Evolutionary conservation across 2,329 filamentous ascomycete species (phyloP).

Genomic region (Pseudogymnoascus sp.): DNA sequence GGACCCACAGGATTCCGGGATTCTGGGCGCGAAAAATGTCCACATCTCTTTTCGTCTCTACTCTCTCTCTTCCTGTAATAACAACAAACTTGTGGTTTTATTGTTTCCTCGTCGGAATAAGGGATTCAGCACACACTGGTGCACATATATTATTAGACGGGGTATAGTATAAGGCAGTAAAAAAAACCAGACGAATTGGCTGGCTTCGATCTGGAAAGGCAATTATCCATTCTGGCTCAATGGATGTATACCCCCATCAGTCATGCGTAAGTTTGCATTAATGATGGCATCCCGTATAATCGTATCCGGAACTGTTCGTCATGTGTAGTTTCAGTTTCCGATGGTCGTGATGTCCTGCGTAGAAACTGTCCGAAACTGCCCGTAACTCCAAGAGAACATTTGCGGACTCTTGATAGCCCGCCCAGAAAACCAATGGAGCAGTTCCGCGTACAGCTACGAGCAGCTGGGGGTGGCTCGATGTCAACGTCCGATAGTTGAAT

Average conservation of each 20-base stretch:
- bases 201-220: not conserved
- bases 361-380: not conserved
- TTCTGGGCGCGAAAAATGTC: not conserved
- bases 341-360: not conserved
- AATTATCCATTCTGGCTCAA: not conserved
- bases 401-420: not conserved
- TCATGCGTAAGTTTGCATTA: conserved; percentile 3
- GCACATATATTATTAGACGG: not conserved
- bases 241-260: not conserved
- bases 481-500: not conserved
- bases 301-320: not conserved
- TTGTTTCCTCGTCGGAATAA: not conserved
- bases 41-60: not conserved
- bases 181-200: not conserved
- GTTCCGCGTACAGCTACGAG: not conserved
- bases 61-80: not conserved
- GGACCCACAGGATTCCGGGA: not conserved
- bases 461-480: not conserved
- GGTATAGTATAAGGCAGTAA: not conserved
- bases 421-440: not conserved
- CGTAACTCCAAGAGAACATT: not conserved
- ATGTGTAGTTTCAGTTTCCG: not conserved
- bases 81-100: not conserved
- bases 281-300: not conserved
- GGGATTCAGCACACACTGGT: not conserved